Evolutionary conservation across 1,284 basidiomycete genomes (phyloP).

Genomic region (Vanrija humicola): DNA sequence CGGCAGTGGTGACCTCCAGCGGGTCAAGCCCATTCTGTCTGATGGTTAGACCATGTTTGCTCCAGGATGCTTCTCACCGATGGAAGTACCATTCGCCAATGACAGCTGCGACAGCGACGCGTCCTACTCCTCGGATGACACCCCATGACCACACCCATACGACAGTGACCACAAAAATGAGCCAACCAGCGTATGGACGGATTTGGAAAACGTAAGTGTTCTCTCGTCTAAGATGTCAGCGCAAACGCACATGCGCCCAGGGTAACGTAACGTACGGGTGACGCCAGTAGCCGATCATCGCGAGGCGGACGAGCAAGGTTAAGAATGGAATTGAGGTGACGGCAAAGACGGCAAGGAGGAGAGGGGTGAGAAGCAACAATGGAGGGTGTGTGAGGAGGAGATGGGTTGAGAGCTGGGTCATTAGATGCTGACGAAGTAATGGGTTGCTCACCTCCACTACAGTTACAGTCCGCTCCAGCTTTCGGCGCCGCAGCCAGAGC

Average conservation of each 20-base stretch:
- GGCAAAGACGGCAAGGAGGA: slow-evolving; percentile 68
- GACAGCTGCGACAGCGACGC: slow-evolving; percentile 74
- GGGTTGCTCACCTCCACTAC: slow-evolving; percentile 59
- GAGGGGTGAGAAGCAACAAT: slow-evolving; percentile 72
- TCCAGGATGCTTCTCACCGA: slow-evolving; percentile 55
- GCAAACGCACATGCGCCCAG: background rate
- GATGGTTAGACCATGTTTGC: slow-evolving; percentile 1
- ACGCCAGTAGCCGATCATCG: slow-evolving; percentile 65
- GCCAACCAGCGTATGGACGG: slow-evolving; percentile 74
- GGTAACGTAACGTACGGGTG: slow-evolving; percentile 36
- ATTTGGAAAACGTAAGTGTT: slow-evolving; percentile 66
- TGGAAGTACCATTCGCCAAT: slow-evolving; percentile 91
- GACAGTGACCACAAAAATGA: slow-evolving; percentile 62
- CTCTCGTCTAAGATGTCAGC: slow-evolving; percentile 22
- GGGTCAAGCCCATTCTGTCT: slow-evolving; percentile 52
- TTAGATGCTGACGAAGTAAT: background rate
- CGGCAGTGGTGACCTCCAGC: slow-evolving; percentile 64
- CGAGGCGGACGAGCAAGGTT: slow-evolving; percentile 73
- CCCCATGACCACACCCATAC: slow-evolving; percentile 91
- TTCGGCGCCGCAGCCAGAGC: slow-evolving; percentile 63
- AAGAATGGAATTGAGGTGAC: slow-evolving; percentile 77
- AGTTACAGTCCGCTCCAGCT: slow-evolving; percentile 56
- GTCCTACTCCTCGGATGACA: slow-evolving; percentile 72
- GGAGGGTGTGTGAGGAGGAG: slow-evolving; percentile 75
- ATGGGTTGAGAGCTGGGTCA: slow-evolving; percentile 60